Percentiles rank a stretch among this genome's conserved stretches.
phyloP scores from a whole-genome alignment of 805 yeast genomes.

The Saturnispora gosingensis region DNA sequence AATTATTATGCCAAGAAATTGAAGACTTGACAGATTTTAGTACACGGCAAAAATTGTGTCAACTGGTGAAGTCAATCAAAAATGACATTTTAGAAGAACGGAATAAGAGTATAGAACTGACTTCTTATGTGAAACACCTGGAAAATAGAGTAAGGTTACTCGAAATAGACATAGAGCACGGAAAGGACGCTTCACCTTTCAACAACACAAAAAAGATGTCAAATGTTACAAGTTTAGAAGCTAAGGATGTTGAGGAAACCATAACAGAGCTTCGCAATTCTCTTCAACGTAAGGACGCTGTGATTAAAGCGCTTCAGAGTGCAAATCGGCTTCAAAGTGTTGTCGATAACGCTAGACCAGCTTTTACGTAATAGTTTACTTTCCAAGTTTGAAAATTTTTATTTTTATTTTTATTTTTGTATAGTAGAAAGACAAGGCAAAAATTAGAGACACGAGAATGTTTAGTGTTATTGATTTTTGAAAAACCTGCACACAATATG shows the following conservation, averaged over 20 bases:
- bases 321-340: constrained; percentile 1
- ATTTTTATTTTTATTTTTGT: neutral
- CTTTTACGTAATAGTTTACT: neutral
- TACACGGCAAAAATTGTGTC: neutral
- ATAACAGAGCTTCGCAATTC: constrained; percentile 53
- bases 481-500: constrained; percentile 1
- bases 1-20: neutral
- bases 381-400: neutral
- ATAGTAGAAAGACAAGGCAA: neutral
- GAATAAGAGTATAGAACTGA: constrained; percentile 3
- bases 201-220: neutral
- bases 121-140: constrained; percentile 10
- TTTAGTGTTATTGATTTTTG: neutral
- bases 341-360: neutral
- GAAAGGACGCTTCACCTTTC: neutral
- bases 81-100: constrained; percentile 4
- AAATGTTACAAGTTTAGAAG: neutral
- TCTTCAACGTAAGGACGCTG: constrained; percentile 64
- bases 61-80: neutral
- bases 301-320: constrained; percentile 52
- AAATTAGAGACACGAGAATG: neutral
- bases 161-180: constrained; percentile 9
- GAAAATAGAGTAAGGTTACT: constrained; percentile 10
- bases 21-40: neutral
- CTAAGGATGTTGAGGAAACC: constrained; percentile 49